Evolutionary conservation across 2,329 filamentous ascomycete species (phyloP), one percentile per base, ranked within the genome.

Genomic region (Chlorencoelia australis): DNA sequence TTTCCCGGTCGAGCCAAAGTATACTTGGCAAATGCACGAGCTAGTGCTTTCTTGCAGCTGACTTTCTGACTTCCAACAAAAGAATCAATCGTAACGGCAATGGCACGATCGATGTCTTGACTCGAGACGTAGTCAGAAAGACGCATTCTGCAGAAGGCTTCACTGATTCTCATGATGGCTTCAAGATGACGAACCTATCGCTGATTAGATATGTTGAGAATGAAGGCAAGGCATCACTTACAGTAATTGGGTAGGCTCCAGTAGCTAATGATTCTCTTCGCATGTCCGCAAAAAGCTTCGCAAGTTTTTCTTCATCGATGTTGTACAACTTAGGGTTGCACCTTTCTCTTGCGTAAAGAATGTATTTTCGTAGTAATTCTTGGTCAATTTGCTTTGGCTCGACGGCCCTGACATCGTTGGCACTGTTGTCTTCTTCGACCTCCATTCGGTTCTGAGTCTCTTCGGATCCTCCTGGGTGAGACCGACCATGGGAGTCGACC

Each of bases 11-110:
- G 45, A 31, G 52, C 66, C 33, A 78, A 59, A 1, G 80, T 84
- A 57, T 96, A 98, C 67, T 98, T 98, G 53, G 91, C 87, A 66
- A 98, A 98, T 4, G 91, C 86, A 41, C 91, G 73, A 0, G 87
- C 83, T 29, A 98, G 71, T 11, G 91, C 87, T 69, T 94, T 95
- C 73, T 96, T 98, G 65, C 85, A 91, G 65, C 85, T 94, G 53
- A 96, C 77, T 67, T 98, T 98, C 60, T 98, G 91, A 52, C 84
- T 93, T 43, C 83, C 85, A 28, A 98, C 85, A 55, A 98, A 98
- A 38, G 84, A 93, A 48, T 96, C 88, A 2, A 98, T 85, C 0
- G 91, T 94, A 5, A 98, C 91, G 10, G 88, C 86, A 54, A 98
- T 98, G 40, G 91, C 91, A 28, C 91, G 85, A 61, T 98, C 91